Base-by-base conservation (phyloP, 805 yeast species). In the Zygoascus ofunaensis region DNA sequence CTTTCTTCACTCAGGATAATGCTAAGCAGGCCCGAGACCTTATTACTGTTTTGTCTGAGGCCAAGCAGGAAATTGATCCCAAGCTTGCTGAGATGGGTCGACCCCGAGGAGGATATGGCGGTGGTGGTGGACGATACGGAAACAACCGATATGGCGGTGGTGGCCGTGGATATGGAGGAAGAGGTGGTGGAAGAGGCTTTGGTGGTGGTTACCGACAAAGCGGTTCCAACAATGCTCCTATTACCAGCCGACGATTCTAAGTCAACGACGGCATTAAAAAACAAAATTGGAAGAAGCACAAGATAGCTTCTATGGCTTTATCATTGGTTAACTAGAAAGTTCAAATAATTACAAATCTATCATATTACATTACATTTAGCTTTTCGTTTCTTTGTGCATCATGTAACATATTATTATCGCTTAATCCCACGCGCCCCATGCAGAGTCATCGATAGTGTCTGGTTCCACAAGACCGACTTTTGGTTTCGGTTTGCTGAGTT, bases 31-130 rank as follows among this genome's bases (percentile, higher is more conserved):
- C 97, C 56, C 83, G 85, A 58, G 92, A 87, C 59, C 76, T 92
- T 62, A 77, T 90, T 59, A 81, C 83, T 59, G 89, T 92, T 60
- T 75, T 92, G 74, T 78, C 80, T 66, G 98, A 92, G 75, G 98
- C 98, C 53, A 83, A 90, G 63, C 98, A 92, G 70, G 74, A 76
- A 49, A 70, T 92, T 56, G 94, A 95, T 54, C 82, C 81, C 43
- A 86, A 79, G 61, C 75, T 92, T 59, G 73, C 74, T 61, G 80
- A 77, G 62, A 80, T 78, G 70, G 86, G 82, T 57, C 80, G 81
- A 61, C 84, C 85, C 50, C 73, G 80, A 46, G 80, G 82, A 55
- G 79, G 86, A 54, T 79, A 82, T 54, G 73, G 79, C 40, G 65
- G 60, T 41, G 71, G 82, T 49, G 30, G 30, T 8, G 75, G 85